Conservation (phyloP, 2,329 filamentous ascomycete species). For the Neonectria coccinea region DNA sequence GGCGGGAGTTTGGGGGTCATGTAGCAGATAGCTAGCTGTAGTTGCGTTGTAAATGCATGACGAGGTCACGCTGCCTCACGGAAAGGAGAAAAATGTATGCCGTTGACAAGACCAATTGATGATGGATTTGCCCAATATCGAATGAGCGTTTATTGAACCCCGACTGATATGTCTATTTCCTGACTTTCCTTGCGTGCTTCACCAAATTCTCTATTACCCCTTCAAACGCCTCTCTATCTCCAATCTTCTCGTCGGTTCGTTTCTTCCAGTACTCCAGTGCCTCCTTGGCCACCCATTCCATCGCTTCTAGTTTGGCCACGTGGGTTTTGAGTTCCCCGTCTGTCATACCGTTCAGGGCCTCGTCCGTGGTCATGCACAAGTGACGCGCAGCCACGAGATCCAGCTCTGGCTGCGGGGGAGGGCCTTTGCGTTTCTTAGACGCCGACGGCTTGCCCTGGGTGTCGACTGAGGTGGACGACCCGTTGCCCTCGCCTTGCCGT, state of each 20-base stretch:
- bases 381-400: slow-evolving; percentile 83
- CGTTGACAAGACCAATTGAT: slow-evolving; percentile 37
- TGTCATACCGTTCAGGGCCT: slow-evolving; percentile 83
- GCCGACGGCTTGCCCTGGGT: slow-evolving; percentile 65
- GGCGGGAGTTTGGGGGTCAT: slow-evolving; percentile 30
- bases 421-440: slow-evolving; percentile 64
- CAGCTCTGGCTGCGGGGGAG: slow-evolving; percentile 77
- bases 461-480: slow-evolving; percentile 70
- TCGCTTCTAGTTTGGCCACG: slow-evolving; percentile 73
- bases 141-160: slow-evolving; percentile 4
- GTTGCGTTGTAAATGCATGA: slow-evolving; percentile 44
- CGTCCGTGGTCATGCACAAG: slow-evolving; percentile 85
- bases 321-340: slow-evolving; percentile 81
- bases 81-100: slow-evolving; percentile 39
- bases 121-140: slow-evolving; percentile 24
- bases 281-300: slow-evolving; percentile 78
- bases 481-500: slow-evolving; percentile 62
- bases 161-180: slow-evolving; percentile 67
- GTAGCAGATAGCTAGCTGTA: slow-evolving; percentile 38
- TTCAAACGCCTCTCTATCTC: slow-evolving; percentile 93
- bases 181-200: slow-evolving; percentile 86
- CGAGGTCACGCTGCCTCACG: slow-evolving; percentile 38
- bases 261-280: slow-evolving; percentile 91
- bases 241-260: slow-evolving; percentile 85
- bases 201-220: slow-evolving; percentile 97